phyloP scores from a whole-genome alignment of 2,329 filamentous ascomycete genomes.

The Xylariaceae sp. region DNA sequence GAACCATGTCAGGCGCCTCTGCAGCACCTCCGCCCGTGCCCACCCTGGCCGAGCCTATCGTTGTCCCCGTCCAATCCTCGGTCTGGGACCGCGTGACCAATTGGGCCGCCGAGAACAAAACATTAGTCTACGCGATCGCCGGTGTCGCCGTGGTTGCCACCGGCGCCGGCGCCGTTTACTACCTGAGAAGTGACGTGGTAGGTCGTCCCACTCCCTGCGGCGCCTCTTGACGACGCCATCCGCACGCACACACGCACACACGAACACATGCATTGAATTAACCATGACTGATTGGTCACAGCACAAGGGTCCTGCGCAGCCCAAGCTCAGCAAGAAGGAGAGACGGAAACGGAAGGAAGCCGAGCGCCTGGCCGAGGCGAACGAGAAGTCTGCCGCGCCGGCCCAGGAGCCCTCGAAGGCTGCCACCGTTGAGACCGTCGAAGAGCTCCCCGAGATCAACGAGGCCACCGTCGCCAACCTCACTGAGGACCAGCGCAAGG shows the following conservation, averaged over 20 bases:
- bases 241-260: background rate
- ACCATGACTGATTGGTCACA: slow-evolving; percentile 31
- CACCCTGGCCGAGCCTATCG: slow-evolving; percentile 38
- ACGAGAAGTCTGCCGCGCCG: slow-evolving; percentile 35
- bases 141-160: slow-evolving; percentile 89
- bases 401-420: slow-evolving; percentile 42
- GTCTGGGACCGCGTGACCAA: slow-evolving; percentile 84
- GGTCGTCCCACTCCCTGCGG: slow-evolving; percentile 20
- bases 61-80: slow-evolving; percentile 51
- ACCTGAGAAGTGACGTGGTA: slow-evolving; percentile 62
- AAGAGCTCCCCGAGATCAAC: slow-evolving; percentile 65
- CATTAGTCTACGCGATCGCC: slow-evolving; percentile 90
- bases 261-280: slow-evolving; percentile 3
- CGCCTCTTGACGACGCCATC: background rate
- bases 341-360: slow-evolving; percentile 81
- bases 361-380: slow-evolving; percentile 50
- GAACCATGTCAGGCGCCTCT: slow-evolving; percentile 33
- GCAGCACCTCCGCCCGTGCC: slow-evolving; percentile 46
- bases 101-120: slow-evolving; percentile 96
- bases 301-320: slow-evolving; percentile 43
- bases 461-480: slow-evolving; percentile 50
- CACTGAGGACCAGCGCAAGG: slow-evolving; percentile 66
- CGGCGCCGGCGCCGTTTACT: slow-evolving; percentile 88
- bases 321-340: slow-evolving; percentile 85
- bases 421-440: slow-evolving; percentile 51